phyloP scores from a whole-genome alignment of 2,329 filamentous ascomycete species.

The Colletotrichum kahawae region DNA sequence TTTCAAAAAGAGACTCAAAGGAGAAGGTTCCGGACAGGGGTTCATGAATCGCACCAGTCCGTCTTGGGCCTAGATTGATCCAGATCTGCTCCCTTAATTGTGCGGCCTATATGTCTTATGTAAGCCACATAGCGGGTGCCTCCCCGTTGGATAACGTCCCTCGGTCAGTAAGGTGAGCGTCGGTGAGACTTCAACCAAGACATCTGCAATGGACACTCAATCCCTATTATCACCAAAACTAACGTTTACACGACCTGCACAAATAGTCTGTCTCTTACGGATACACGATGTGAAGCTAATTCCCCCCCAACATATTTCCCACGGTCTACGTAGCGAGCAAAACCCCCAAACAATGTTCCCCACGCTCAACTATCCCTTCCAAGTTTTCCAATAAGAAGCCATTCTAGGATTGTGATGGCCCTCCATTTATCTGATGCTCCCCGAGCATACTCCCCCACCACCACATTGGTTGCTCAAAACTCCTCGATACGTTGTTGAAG shows the following conservation, averaged over 20 bases:
- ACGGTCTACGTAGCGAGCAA: neutral
- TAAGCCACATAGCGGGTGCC: neutral
- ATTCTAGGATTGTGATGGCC: neutral
- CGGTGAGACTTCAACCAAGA: neutral
- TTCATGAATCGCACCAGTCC: constrained; percentile 12
- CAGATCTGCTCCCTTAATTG: constrained; percentile 21
- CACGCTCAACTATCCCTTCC: neutral
- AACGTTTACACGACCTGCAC: neutral
- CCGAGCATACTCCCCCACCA: neutral
- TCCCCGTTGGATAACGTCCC: neutral
- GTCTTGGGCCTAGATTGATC: constrained; percentile 5
- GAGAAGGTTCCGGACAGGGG: constrained; percentile 16
- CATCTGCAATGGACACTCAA: no score
- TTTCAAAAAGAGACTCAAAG: constrained; percentile 10
- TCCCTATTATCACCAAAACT: neutral
- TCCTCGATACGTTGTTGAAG: neutral
- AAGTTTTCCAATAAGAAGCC: neutral
- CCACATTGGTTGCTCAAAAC: neutral
- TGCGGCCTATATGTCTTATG: constrained; percentile 2
- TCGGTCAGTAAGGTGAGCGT: neutral
- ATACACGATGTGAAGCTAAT: neutral
- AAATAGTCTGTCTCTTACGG: neutral
- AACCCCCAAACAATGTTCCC: neutral
- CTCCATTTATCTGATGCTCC: neutral
- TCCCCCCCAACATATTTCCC: rapidly evolving